These are phyloP conservation scores for Pseudogymnoascus sp. DNA, from an alignment of 2,329 filamentous ascomycete species.

Conservation along the genomic window DNA sequence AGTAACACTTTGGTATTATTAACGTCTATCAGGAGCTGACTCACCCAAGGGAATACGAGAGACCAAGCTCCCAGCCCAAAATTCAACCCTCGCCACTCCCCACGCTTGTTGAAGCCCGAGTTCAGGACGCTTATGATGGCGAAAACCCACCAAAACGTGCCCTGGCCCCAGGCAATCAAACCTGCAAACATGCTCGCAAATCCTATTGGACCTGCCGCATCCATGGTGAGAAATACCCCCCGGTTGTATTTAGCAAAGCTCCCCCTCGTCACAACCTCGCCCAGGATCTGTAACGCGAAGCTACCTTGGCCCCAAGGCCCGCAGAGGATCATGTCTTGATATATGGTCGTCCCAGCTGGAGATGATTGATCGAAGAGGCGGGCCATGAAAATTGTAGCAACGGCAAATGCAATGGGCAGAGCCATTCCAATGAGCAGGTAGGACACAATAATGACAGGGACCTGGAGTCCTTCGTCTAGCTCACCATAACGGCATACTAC, in stretches of 20 bases:
- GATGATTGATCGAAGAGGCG: constrained; percentile 28
- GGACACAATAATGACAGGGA: constrained; percentile 37
- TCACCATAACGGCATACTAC: constrained; percentile 30
- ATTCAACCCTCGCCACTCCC: constrained; percentile 20
- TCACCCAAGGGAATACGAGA: constrained; percentile 36
- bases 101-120: constrained; percentile 23
- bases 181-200: constrained; percentile 34
- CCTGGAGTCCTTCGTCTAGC: constrained; percentile 28
- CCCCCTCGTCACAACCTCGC: constrained; percentile 29
- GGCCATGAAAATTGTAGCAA: constrained; percentile 32
- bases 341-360: constrained; percentile 25
- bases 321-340: constrained; percentile 37
- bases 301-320: constrained; percentile 36
- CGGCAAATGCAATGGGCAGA: constrained; percentile 29
- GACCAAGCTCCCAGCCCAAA: constrained; percentile 34
- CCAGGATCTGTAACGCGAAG: constrained; percentile 36
- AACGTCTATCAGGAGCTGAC: constrained; percentile 15
- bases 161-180: constrained; percentile 36
- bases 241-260: constrained; percentile 32
- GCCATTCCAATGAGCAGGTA: constrained; percentile 36
- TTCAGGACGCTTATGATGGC: constrained; percentile 33
- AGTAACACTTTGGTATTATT: neutral
- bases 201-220: constrained; percentile 30
- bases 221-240: constrained; percentile 30
- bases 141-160: constrained; percentile 39